A percentile compares a stretch with the other conserved stretches of the same genome.
Conservation (phyloP, 2,329 filamentous ascomycete genomes). For the Ilyonectria mors-panacis region DNA sequence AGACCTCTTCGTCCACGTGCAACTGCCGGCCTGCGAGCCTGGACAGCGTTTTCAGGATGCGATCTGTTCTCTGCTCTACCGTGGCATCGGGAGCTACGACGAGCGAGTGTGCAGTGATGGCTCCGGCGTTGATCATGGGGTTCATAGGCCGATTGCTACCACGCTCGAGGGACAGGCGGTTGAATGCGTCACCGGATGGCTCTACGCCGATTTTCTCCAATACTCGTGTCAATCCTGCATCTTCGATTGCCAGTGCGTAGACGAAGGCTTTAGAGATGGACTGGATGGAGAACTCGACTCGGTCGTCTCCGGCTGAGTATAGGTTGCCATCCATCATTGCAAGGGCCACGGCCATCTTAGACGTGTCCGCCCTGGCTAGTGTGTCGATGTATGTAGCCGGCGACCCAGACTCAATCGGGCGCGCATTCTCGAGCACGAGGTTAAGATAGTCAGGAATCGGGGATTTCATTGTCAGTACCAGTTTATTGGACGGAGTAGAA, state of each 20-base stretch:
- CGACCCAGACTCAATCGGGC: constrained; percentile 49
- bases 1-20: constrained; percentile 56
- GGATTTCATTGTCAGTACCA: constrained; percentile 48
- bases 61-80: constrained; percentile 52
- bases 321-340: constrained; percentile 58
- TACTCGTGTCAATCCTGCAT: constrained; percentile 53
- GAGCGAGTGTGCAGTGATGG: constrained; percentile 53
- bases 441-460: constrained; percentile 55
- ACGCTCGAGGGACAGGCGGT: constrained; percentile 51
- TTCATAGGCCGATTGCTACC: constrained; percentile 53
- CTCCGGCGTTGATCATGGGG: constrained; percentile 56
- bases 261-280: constrained; percentile 60
- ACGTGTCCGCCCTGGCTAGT: constrained; percentile 56
- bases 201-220: constrained; percentile 58
- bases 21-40: constrained; percentile 54
- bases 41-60: constrained; percentile 54
- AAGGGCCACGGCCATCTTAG: constrained; percentile 55
- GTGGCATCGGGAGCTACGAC: constrained; percentile 50
- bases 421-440: constrained; percentile 51
- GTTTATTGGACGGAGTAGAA: background rate
- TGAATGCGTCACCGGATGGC: constrained; percentile 57
- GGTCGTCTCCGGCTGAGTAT: constrained; percentile 57
- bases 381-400: constrained; percentile 57
- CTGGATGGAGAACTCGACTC: constrained; percentile 58
- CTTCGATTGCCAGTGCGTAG: constrained; percentile 58